A percentile compares a stretch with the other conserved stretches of the same genome.
These are phyloP conservation scores for Penicillium sp. DNA, from an alignment of 2,329 filamentous ascomycete species.

Conservation along the genomic window DNA sequence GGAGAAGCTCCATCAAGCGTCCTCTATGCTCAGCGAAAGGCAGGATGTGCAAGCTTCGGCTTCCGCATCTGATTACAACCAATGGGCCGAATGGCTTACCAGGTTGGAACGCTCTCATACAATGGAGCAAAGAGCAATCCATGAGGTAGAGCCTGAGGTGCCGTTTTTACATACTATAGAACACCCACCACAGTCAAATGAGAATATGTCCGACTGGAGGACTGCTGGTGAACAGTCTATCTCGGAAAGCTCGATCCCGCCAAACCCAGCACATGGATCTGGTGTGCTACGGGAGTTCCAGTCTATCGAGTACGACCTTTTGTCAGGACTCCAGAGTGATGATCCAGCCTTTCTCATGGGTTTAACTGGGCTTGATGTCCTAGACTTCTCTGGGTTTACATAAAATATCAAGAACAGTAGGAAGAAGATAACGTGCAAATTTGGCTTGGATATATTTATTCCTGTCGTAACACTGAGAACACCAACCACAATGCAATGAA, in stretches of 20 bases:
- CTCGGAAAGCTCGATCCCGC: neutral
- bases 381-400: conserved; percentile 20
- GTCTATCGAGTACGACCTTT: neutral
- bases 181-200: neutral
- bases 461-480: neutral
- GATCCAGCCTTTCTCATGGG: conserved; percentile 29
- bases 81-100: conserved; percentile 12
- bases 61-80: conserved; percentile 4
- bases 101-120: neutral
- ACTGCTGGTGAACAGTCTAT: neutral
- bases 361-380: conserved; percentile 26
- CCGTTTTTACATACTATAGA: neutral
- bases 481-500: neutral
- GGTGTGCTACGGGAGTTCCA: neutral
- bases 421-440: neutral
- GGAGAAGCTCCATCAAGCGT: conserved; percentile 5
- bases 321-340: conserved; percentile 18
- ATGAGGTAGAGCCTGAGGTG: neutral
- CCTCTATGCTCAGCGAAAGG: neutral
- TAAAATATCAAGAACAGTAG: neutral
- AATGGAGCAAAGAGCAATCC: neutral
- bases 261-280: neutral
- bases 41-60: neutral
- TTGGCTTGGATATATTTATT: neutral
- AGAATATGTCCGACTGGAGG: neutral